phyloP scores from a whole-genome alignment of 2,329 filamentous ascomycete species.

The Diaporthe caulivora region DNA sequence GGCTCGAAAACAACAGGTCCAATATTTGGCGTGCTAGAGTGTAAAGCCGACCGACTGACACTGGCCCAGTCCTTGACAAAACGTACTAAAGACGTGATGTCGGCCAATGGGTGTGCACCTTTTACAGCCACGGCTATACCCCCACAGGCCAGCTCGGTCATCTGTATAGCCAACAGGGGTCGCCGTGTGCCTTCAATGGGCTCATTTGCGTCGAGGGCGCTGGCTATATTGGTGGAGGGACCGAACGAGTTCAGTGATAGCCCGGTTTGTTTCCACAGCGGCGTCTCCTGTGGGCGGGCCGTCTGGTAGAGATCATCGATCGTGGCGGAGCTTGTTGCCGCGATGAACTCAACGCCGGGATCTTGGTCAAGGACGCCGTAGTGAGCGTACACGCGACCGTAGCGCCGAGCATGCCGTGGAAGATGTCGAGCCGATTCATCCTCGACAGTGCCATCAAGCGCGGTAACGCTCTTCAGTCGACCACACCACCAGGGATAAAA shows the following conservation, averaged over 20 bases:
- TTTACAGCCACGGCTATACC: background rate
- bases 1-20: background rate
- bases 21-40: background rate
- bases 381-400: conserved; percentile 1
- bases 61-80: conserved; percentile 13
- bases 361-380: background rate
- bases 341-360: conserved; percentile 11
- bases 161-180: background rate
- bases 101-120: conserved; percentile 10
- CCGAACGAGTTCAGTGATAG: conserved; percentile 10
- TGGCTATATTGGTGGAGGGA: background rate
- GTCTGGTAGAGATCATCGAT: conserved; percentile 1
- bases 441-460: conserved; percentile 6
- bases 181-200: background rate
- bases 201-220: background rate
- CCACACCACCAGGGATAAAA: conserved; percentile 7
- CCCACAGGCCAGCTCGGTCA: conserved; percentile 7
- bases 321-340: background rate
- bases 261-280: conserved; percentile 8
- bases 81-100: background rate
- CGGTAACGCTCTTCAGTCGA: background rate
- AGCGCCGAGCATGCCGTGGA: background rate
- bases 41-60: background rate
- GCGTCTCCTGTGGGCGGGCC: background rate
- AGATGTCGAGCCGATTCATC: background rate